Percentiles rank a stretch among this genome's conserved stretches.
Evolutionary conservation across 106 monocot species (phyloP).

Genomic region (Vanilla planifolia): DNA sequence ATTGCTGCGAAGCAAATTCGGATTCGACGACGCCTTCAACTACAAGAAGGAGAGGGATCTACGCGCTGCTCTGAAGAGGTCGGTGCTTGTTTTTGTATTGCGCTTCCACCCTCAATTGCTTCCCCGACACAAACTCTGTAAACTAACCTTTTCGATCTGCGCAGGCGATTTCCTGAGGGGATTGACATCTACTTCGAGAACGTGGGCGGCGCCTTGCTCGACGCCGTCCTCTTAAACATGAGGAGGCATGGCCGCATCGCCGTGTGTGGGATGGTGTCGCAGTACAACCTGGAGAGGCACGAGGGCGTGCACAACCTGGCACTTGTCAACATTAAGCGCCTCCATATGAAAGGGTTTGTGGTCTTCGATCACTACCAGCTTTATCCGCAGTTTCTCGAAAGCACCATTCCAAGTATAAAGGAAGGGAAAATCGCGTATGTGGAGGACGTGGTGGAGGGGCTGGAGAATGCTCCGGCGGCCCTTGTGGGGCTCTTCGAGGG

Average conservation of each 20-base stretch:
- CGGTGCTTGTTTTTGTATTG: too few relatives aligned
- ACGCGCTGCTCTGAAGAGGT: conserved; percentile 26
- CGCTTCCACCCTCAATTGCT: too few relatives aligned
- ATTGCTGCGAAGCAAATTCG: conserved; percentile 29
- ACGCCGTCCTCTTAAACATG: conserved; percentile 75
- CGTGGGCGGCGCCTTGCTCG: conserved; percentile 69
- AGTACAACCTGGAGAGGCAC: conserved; percentile 18
- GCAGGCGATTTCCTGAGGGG: conserved; percentile 73
- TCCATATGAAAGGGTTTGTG: conserved; percentile 57
- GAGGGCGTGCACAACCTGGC: conserved; percentile 45
- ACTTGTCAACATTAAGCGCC: conserved; percentile 28
- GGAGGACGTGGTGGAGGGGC: conserved; percentile 55
- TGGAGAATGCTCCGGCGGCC: conserved; percentile 62
- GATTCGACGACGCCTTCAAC: conserved; percentile 43
- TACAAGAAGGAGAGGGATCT: conserved; percentile 34
- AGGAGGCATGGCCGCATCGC: conserved; percentile 52
- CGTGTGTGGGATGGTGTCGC: conserved; percentile 69
- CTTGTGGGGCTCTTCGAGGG: conserved; percentile 66
- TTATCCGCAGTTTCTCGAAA: conserved; percentile 43
- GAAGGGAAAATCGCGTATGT: conserved; percentile 58
- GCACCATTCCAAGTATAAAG: conserved; percentile 21
- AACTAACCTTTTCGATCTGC: too few relatives aligned
- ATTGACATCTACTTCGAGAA: conserved; percentile 93
- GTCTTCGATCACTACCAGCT: conserved; percentile 49
- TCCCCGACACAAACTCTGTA: too few relatives aligned